Evolutionary conservation across 352 stramenopile genomes (phyloP), one percentile per base, ranked within the genome.

Genomic region (Phytophthora meadii): DNA sequence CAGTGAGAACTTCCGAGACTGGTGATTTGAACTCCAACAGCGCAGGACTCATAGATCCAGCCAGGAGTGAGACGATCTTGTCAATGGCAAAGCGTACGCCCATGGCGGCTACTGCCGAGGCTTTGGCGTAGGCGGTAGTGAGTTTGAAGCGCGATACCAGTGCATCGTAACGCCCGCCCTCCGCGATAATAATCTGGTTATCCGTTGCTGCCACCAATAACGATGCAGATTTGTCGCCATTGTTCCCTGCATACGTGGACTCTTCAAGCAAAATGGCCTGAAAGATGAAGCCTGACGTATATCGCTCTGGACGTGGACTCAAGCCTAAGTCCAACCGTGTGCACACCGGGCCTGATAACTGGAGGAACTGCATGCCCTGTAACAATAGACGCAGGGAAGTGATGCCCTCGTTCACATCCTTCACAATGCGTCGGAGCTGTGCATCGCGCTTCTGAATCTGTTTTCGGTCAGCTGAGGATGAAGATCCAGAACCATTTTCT

Each of bases 91-190:
- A 94, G 36, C 88, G 84, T 50, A 96, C 84, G 36, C 87, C 87
- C 76, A 96, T 93, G 0, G 88, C 88, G 32, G 84, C 85, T 6
- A 92, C 84, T 7, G 77, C 70, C 3, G 80, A 87, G 3, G 80
- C 65, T 63, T 94, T 93, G 9, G 89, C 72, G 51, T 91, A 91
- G 7, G 87, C 87, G 0, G 78, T 87, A 5, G 88, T 89, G 15
- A 95, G 72, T n/a, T 92, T 90, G 65, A 95, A 96, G 0, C 86
- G 84, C 2, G 85, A 87, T n/a, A 96, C 62, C 27, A 96, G 61
- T 6, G 86, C 74, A 49, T 96, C 88, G 49, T 95, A 96, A 1
- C 88, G 84, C 25, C 88, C 88, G 47, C 87, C 88, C 61, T 96
- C 87, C 1, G 88, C 88, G 25, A 77, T 61, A 34, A 95, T 91